Percentiles rank a stretch among this genome's conserved stretches.
Evolutionary conservation across 164 flowering plant genomes (phyloP).

Genomic region (Aristolochia contorta): DNA sequence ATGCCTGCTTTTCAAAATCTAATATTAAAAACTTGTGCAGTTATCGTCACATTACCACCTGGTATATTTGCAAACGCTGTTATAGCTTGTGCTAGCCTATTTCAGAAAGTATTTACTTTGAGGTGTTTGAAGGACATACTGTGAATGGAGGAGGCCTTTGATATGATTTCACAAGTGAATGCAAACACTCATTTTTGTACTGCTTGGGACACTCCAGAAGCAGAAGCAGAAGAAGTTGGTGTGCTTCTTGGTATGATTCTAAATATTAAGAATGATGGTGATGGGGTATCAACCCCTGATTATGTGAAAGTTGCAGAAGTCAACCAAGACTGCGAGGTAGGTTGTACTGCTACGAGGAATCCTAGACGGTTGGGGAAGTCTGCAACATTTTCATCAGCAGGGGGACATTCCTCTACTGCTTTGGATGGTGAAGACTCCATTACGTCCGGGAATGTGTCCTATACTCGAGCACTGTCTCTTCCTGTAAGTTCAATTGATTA

Average conservation of each 20-base stretch:
- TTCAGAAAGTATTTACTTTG: too few species aligned
- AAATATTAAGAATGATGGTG: conserved; percentile 19
- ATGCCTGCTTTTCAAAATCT: too few species aligned
- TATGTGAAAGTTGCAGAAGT: background rate
- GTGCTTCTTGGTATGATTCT: conserved; percentile 12
- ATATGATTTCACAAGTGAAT: background rate
- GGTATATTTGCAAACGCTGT: too few species aligned
- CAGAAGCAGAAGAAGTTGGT: conserved; percentile 20
- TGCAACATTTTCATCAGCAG: conserved; percentile 27
- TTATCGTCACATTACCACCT: too few species aligned
- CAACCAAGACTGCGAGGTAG: conserved; percentile 5
- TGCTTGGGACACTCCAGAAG: background rate
- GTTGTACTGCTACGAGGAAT: background rate
- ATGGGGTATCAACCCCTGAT: background rate
- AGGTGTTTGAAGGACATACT: too few species aligned
- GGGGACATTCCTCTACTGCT: conserved; percentile 13
- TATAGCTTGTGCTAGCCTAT: too few species aligned
- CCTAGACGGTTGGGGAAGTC: conserved; percentile 22
- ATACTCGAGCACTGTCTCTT: conserved; percentile 24
- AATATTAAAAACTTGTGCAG: too few species aligned
- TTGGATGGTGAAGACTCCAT: conserved; percentile 3
- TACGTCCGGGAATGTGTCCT: conserved; percentile 3
- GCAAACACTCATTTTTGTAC: too few species aligned
- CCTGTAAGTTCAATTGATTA: conserved; percentile 33
- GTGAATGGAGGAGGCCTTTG: conserved; percentile 1